Base-by-base conservation (phyloP, 2,329 filamentous ascomycete genomes). In the Fusarium xyrophilum region DNA sequence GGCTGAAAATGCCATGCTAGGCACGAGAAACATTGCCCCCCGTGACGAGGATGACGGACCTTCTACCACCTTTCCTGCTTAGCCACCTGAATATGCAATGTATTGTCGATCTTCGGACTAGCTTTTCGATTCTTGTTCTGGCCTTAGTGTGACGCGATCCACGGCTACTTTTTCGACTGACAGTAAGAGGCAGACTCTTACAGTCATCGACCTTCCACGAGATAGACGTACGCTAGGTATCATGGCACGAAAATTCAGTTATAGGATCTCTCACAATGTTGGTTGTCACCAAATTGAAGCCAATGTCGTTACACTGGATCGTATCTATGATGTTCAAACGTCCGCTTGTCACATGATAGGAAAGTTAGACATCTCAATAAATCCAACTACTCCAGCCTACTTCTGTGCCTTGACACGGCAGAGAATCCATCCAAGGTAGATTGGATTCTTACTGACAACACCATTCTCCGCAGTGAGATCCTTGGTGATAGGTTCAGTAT, bases 381-480 rank as follows among this genome's bases (percentile, higher is more conserved):
- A 25, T 25, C n/a, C 43, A 30, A 17, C 10, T 17, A 4, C 7
- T 21, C 5, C 10, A 46, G 7, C n/a, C 36, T 53, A 53, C 21
- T 25, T 53, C 36, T 44, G 21, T 5, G 54, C 42, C 12, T 64
- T 64, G 5, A 65, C 62, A 33, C 66, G 66, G 57, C 68, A 70
- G 21, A 70, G 58, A 30, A 70, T 17, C 57, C 64, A 70, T 1
- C 68, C 68, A 50, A 70, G 52, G 10, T 58, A 30, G 13, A 70
- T 65, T 2, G 64, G 38, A 28, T 70, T 70, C 13, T 62, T 70
- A 52, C 60, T 65, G 11, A 70, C 30, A 21, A 55, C 21, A 10
- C 55, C 57, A 17, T 43, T 44, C 7, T 44, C 47, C 7, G 38
- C n/a, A 10, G 52, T 60, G 14, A 70, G 64, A 9, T 47, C 48